A percentile compares a stretch with the other conserved stretches of the same genome.
These are phyloP conservation scores for Pseudogymnoascus sp. DNA, from an alignment of 2,329 filamentous ascomycete species.

Conservation along the genomic window DNA sequence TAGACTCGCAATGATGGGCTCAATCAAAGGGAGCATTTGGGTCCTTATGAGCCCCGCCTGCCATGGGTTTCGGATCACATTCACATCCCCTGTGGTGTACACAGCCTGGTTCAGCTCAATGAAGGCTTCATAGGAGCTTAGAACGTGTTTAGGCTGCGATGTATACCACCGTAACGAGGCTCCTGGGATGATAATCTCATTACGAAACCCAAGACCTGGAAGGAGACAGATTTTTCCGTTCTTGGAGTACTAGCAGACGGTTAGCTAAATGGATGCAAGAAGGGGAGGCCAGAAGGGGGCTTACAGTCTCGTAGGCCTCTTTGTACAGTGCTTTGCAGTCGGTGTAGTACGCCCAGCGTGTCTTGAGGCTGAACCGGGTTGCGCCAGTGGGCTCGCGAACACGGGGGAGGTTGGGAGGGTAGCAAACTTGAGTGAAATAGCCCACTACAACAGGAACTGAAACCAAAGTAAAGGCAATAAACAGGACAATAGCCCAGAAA, in stretches of 20 bases:
- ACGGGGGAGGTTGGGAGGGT: constrained; percentile 23
- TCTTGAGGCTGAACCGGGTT: constrained; percentile 28
- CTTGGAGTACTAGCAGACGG: constrained; percentile 33
- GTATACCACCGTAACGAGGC: constrained; percentile 35
- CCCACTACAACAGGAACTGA: neutral
- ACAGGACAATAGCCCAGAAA: neutral
- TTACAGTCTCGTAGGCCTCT: constrained; percentile 28
- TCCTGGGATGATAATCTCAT: constrained; percentile 38
- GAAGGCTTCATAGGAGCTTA: constrained; percentile 32
- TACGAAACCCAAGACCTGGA: constrained; percentile 34
- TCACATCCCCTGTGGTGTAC: constrained; percentile 33
- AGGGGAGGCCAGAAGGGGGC: neutral
- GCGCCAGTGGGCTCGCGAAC: constrained; percentile 25
- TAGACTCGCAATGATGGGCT: constrained; percentile 23
- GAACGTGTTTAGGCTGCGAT: constrained; percentile 33
- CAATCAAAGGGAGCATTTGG: constrained; percentile 17
- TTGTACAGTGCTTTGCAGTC: constrained; percentile 27
- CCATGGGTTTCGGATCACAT: constrained; percentile 32
- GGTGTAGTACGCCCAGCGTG: constrained; percentile 26
- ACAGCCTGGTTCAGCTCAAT: constrained; percentile 33
- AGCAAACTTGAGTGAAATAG: neutral
- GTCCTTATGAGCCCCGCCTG: constrained; percentile 24
- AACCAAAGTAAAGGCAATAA: neutral
- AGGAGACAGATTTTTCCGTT: constrained; percentile 36
- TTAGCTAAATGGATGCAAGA: neutral